phyloP scores from a whole-genome alignment of 2,329 filamentous ascomycete genomes.

The Bertia moriformis region DNA sequence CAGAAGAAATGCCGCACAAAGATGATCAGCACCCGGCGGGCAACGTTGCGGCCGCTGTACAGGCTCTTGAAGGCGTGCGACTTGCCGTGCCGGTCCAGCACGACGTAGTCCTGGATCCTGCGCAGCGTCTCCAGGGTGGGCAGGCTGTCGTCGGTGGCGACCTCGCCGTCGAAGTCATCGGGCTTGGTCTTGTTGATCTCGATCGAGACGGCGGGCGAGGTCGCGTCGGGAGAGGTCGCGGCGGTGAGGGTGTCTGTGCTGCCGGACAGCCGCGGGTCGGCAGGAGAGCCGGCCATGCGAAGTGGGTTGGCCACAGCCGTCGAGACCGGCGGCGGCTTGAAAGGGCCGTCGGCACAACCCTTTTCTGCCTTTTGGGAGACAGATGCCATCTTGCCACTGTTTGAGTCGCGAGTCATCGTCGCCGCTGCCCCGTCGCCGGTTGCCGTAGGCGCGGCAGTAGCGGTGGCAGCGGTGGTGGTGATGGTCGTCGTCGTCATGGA shows the following conservation, averaged over 20 bases:
- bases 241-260: not conserved
- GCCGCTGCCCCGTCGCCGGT: too few relatives aligned
- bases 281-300: too few relatives aligned
- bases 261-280: too few relatives aligned
- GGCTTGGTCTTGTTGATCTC: slow-evolving; percentile 23
- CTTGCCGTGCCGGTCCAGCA: slow-evolving; percentile 48
- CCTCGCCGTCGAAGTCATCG: slow-evolving; percentile 38
- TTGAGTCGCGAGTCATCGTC: too few relatives aligned
- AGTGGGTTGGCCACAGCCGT: too few relatives aligned
- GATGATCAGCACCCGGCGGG: slow-evolving; percentile 48
- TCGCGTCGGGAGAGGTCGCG: not conserved
- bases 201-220: slow-evolving; percentile 3
- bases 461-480: too few relatives aligned
- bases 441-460: too few relatives aligned
- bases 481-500: too few relatives aligned
- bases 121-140: slow-evolving; percentile 32
- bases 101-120: slow-evolving; percentile 35
- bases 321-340: too few relatives aligned
- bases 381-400: too few relatives aligned
- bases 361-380: too few relatives aligned
- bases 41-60: slow-evolving; percentile 37
- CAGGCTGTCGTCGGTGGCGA: slow-evolving; percentile 38
- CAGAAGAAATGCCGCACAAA: slow-evolving; percentile 74
- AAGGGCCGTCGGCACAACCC: too few relatives aligned
- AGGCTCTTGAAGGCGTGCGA: slow-evolving; percentile 46